Percentiles rank a stretch among this genome's conserved stretches.
Conservation (phyloP, 148 eudicot species). For the Spergularia marina region DNA sequence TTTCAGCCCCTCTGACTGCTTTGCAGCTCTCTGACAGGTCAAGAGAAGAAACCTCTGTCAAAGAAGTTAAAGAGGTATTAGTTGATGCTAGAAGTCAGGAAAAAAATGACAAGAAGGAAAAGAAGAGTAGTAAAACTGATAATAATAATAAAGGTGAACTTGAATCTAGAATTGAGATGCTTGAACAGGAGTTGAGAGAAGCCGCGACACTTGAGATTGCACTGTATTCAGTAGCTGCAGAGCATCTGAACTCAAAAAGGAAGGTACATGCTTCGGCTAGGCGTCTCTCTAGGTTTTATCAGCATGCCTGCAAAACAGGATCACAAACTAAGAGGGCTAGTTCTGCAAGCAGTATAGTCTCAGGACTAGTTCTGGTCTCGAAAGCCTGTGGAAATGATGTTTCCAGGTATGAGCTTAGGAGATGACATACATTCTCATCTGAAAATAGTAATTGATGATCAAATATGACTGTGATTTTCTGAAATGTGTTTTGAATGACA, state of each 20-base stretch:
- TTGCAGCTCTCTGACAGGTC: conserved; percentile 27
- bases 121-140: conserved; percentile 35
- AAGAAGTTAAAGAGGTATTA: conserved; percentile 24
- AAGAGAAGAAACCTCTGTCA: conserved; percentile 31
- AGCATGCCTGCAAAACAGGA: conserved; percentile 48
- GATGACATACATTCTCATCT: background rate
- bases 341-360: conserved; percentile 62
- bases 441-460: background rate
- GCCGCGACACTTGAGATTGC: conserved; percentile 67
- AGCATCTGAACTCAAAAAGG: conserved; percentile 73
- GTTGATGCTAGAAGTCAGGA: conserved; percentile 37
- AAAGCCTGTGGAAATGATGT: conserved; percentile 90
- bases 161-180: conserved; percentile 56
- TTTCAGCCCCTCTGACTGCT: conserved; percentile 25
- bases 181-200: conserved; percentile 82
- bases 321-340: conserved; percentile 54
- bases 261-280: conserved; percentile 87
- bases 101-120: conserved; percentile 37
- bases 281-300: conserved; percentile 68
- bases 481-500: conserved; percentile 22
- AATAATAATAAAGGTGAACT: conserved; percentile 34
- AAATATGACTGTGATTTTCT: background rate
- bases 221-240: conserved; percentile 65
- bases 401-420: conserved; percentile 48
- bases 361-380: conserved; percentile 75